Evolutionary conservation across 1,284 basidiomycete genomes (phyloP).

Genomic region (Exobasidium cylindrosporum): DNA sequence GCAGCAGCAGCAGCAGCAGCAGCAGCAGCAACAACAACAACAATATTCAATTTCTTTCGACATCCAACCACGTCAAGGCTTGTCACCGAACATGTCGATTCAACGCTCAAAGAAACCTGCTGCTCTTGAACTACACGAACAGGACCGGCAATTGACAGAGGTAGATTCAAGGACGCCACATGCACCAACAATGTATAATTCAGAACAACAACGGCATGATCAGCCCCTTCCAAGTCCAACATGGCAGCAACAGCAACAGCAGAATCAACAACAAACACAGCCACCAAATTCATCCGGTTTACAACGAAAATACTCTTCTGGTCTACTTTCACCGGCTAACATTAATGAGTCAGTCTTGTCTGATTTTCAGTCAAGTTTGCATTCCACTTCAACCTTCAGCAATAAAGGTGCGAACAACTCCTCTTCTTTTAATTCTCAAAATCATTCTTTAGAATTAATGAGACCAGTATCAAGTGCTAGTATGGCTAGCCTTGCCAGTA

Average conservation of each 20-base stretch:
- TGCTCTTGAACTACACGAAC: background rate
- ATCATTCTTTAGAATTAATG: background rate
- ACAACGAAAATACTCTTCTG: background rate
- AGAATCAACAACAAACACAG: background rate
- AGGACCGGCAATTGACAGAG: background rate
- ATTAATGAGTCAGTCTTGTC: background rate
- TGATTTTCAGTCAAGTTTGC: background rate
- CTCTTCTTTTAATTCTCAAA: background rate
- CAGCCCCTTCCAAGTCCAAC: slow-evolving; percentile 3
- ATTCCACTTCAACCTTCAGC: background rate
- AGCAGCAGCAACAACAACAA: background rate
- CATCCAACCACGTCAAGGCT: background rate
- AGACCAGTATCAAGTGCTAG: slow-evolving; percentile 4
- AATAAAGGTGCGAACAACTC: background rate
- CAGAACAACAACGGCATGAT: background rate
- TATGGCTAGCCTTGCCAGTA: background rate
- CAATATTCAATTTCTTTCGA: background rate
- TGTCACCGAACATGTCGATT: background rate
- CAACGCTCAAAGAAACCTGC: background rate
- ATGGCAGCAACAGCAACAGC: slow-evolving; percentile 10
- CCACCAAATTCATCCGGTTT: background rate
- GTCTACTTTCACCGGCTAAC: background rate
- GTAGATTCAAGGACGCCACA: background rate
- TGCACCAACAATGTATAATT: background rate
- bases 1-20: slow-evolving; percentile 5